Conservation (phyloP, 129 eudicot genomes). For the Sambucus nigra region DNA sequence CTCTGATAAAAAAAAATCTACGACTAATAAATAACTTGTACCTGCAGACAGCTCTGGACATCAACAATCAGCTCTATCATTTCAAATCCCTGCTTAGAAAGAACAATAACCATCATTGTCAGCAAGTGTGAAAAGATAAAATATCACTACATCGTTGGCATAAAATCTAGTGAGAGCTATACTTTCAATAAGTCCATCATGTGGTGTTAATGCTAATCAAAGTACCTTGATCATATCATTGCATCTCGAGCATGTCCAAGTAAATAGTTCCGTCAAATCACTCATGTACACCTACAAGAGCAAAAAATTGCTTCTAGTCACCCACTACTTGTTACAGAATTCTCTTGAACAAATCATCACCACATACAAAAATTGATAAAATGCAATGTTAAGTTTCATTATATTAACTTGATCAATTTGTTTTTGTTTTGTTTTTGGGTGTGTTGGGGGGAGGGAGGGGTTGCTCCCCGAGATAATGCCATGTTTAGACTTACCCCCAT, state of each 20-base stretch:
- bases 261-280: conserved; percentile 70
- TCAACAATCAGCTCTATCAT: conserved; percentile 82
- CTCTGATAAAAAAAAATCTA: not conserved
- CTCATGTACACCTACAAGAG: conserved; percentile 66
- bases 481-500: no score
- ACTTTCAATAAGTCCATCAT: not conserved
- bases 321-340: not conserved
- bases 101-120: conserved; percentile 1
- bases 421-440: no score
- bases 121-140: conserved; percentile 2
- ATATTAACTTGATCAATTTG: no score
- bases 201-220: not conserved
- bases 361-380: no score
- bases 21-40: conserved; percentile 20
- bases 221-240: conserved; percentile 70
- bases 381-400: no score
- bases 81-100: conserved; percentile 69
- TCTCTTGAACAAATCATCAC: not conserved
- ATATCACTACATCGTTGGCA: not conserved
- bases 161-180: not conserved
- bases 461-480: no score
- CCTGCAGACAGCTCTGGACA: conserved; percentile 87
- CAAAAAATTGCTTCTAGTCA: not conserved
- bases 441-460: no score
- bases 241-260: conserved; percentile 94